phyloP scores from a whole-genome alignment of 305 asterid species.

The Solanum hybrid region DNA sequence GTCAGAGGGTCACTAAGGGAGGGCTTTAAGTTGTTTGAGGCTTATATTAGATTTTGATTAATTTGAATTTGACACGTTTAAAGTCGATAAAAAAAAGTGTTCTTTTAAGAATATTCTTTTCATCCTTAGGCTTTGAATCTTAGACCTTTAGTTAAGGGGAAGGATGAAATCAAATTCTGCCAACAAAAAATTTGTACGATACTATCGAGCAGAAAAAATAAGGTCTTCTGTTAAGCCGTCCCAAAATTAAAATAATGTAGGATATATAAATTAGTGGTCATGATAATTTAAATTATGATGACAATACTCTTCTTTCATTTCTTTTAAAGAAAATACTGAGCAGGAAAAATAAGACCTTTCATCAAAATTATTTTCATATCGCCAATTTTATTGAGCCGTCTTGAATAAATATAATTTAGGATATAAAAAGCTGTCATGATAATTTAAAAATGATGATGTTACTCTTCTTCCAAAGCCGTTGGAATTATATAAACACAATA shows the following conservation, averaged over 20 bases:
- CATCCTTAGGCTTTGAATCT: neutral
- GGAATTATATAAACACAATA: slow-evolving; percentile 20
- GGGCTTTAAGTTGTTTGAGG: too few relatives aligned
- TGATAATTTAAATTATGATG: neutral
- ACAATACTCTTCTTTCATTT: neutral
- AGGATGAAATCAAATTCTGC: neutral
- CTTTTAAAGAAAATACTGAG: neutral
- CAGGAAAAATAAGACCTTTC: neutral
- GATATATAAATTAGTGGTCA: neutral
- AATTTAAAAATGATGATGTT: slow-evolving; percentile 19
- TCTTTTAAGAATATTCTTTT: too few relatives aligned
- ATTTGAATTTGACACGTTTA: too few relatives aligned
- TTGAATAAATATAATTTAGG: neutral
- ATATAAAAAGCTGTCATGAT: neutral
- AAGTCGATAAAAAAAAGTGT: too few relatives aligned
- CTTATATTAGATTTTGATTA: too few relatives aligned
- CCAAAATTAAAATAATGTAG: neutral
- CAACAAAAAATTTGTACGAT: neutral
- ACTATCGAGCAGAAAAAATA: neutral
- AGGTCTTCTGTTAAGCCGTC: neutral
- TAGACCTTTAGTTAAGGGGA: too few relatives aligned
- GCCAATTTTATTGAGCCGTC: neutral
- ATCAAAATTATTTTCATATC: neutral
- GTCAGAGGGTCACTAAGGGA: too few relatives aligned
- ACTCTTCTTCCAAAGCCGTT: slow-evolving; percentile 41